Percentiles rank a stretch among this genome's conserved stretches.
Conservation (phyloP, 345 rosid species). For the Iberis pinnata region DNA sequence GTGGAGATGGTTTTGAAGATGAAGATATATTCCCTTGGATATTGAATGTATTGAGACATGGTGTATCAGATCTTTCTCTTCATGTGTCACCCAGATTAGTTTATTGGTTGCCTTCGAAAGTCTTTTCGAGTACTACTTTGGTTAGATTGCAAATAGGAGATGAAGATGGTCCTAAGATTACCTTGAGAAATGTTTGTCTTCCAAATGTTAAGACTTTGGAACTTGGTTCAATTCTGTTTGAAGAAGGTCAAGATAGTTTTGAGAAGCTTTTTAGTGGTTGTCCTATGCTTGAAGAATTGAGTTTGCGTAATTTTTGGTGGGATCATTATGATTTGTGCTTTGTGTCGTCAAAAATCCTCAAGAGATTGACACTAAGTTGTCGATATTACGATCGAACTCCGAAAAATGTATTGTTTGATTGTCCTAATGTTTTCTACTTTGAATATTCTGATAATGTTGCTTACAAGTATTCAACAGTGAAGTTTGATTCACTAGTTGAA, state of each 20-base stretch:
- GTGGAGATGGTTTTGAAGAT: constrained; percentile 27
- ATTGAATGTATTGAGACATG: constrained; percentile 21
- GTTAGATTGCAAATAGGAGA: constrained; percentile 20
- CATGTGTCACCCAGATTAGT: constrained; percentile 17
- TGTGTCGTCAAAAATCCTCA: constrained; percentile 19
- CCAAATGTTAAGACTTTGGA: constrained; percentile 14
- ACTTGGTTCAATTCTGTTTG: constrained; percentile 16
- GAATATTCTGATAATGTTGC: constrained; percentile 22
- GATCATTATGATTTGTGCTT: constrained; percentile 10
- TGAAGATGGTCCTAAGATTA: constrained; percentile 17
- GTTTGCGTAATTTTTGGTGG: constrained; percentile 18
- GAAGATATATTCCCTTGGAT: constrained; percentile 29
- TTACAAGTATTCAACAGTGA: not conserved
- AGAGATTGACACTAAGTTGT: constrained; percentile 18
- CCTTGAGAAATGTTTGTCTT: constrained; percentile 22
- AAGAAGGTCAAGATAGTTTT: constrained; percentile 17
- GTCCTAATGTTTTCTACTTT: constrained; percentile 20
- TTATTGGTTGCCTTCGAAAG: constrained; percentile 28
- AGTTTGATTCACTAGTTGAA: constrained; percentile 14
- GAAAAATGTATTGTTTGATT: constrained; percentile 15
- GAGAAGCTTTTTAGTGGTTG: constrained; percentile 24
- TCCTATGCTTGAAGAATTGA: constrained; percentile 21
- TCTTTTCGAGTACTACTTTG: constrained; percentile 21
- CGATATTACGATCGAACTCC: constrained; percentile 3
- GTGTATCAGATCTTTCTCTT: constrained; percentile 24